Conservation (phyloP, 148 eudicot species). For the Rhododendron molle region DNA sequence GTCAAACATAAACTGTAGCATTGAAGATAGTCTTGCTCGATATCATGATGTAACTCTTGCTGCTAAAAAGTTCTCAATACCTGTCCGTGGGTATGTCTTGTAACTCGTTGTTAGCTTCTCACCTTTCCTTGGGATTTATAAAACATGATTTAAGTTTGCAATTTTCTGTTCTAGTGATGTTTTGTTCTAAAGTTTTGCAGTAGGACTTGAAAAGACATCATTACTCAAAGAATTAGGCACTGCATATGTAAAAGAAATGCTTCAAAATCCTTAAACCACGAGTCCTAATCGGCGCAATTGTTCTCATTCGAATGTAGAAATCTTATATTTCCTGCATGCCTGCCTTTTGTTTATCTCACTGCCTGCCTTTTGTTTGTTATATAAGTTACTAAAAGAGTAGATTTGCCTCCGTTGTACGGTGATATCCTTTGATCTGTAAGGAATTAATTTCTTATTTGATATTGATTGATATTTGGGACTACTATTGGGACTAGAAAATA, state of each 20-base stretch:
- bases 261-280: neutral
- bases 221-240: neutral
- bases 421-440: neutral
- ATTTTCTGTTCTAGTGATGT: neutral
- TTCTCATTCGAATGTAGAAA: neutral
- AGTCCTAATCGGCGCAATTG: neutral
- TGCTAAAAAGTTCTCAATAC: conserved; percentile 62
- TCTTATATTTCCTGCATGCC: neutral
- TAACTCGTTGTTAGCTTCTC: neutral
- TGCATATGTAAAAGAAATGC: neutral
- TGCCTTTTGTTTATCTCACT: neutral
- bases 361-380: neutral
- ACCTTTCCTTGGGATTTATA: neutral
- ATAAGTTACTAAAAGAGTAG: too few relatives aligned
- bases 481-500: neutral
- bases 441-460: neutral
- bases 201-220: neutral
- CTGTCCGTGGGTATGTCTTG: conserved; percentile 83
- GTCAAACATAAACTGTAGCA: conserved; percentile 90
- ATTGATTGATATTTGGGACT: neutral
- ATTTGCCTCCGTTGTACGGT: neutral
- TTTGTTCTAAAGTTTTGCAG: neutral
- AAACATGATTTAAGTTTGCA: neutral
- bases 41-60: conserved; percentile 67
- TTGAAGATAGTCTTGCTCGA: conserved; percentile 78